A percentile compares a stretch with the other conserved stretches of the same genome.
Conservation (phyloP, 176 grass and related monocot species). For the Paspalum notatum region DNA sequence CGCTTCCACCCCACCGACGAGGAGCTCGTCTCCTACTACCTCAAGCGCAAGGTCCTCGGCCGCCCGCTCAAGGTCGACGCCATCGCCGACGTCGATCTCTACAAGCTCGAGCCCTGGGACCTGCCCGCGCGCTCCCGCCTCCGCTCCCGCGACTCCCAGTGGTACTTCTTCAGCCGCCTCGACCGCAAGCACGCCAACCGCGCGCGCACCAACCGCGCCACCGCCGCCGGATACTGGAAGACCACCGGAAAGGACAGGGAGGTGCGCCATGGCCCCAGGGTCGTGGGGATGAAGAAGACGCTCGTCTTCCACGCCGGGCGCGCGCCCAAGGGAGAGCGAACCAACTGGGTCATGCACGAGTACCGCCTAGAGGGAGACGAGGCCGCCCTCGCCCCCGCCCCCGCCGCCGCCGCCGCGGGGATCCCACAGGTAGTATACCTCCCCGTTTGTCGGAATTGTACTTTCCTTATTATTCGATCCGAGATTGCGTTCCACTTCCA, state of each 20-base stretch:
- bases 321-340: constrained; percentile 79
- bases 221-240: constrained; percentile 88
- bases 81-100: constrained; percentile 87
- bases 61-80: constrained; percentile 76
- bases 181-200: constrained; percentile 93
- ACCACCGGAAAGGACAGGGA: constrained; percentile 93
- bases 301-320: constrained; percentile 88
- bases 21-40: constrained; percentile 90
- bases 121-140: constrained; percentile 74
- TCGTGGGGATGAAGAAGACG: constrained; percentile 97
- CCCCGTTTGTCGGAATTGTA: no score
- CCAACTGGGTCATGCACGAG: constrained; percentile 99
- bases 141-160: constrained; percentile 84
- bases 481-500: not conserved
- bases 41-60: constrained; percentile 77
- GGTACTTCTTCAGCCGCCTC: constrained; percentile 97
- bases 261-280: constrained; percentile 51
- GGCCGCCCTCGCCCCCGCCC: no score
- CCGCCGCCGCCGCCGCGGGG: constrained; percentile 13
- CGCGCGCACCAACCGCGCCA: constrained; percentile 81
- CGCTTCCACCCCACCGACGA: constrained; percentile 86
- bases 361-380: constrained; percentile 81
- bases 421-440: constrained; percentile 51
- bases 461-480: not conserved
- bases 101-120: constrained; percentile 94